Evolutionary conservation across 176 grass and related monocot species (phyloP), one percentile per base, ranked within the genome.

Genomic region (Aegilops tauschii): DNA sequence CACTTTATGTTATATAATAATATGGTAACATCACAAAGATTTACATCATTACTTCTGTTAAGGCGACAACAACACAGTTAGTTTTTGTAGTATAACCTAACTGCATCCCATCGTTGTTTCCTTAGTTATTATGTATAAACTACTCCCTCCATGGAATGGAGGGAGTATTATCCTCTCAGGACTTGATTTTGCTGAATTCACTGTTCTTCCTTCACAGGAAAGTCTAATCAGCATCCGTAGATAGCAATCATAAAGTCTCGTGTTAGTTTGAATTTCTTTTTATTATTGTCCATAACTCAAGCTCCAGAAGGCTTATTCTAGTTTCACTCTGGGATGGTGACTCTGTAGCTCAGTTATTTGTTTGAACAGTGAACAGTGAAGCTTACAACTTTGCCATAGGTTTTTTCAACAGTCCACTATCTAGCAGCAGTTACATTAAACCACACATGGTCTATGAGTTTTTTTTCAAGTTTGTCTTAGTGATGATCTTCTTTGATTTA

Each of bases 281-380:
- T 25, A 39, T 69, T 56, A 28, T 78, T 31, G 28, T 28, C 61
- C 40, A 18, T 66, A 86, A 58, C 59, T 61, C 62, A 76, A 76
- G 59, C 62, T 69, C 77, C 47, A 79, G 65, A 39, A 3, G 69
- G 34, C 61, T 67, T 76, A 23, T 88, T 83, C 62, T 52, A 29
- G 21, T 87, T 82, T 82, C 71, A 45, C 18, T 67, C 80, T 82
- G 76, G 25, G 50, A 76, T 45, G 50, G 35, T 71, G 23, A 71
- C 67, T 56, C 36, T 87, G 49, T 58, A 70, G 34, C 70, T 76
- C 54, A 56, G 18, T 82, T 65, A 45, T 66, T 66, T 66, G 31
- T 76, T 85, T n/a, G 42, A 52, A 67, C 27, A 56, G 31, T 58
- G 20, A 76, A 34, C 35, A 76, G 75, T 23, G 70, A 49, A 59